phyloP scores from a whole-genome alignment of 2,329 filamentous ascomycete species.

The Aspergillus tamarii region DNA sequence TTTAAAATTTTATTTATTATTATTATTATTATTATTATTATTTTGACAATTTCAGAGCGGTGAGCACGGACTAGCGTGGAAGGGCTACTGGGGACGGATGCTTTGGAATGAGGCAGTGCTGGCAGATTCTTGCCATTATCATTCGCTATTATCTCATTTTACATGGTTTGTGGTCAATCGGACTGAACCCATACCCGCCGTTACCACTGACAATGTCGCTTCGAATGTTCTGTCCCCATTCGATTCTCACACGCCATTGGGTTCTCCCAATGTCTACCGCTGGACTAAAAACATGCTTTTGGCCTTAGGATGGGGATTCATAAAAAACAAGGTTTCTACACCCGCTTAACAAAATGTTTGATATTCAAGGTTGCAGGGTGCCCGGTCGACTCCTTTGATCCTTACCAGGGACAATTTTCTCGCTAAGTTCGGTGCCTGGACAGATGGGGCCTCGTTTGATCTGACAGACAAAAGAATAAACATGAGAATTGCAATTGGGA shows the following conservation, averaged over 20 bases:
- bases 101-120: slow-evolving; percentile 29
- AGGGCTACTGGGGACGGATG: slow-evolving; percentile 17
- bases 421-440: background rate
- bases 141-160: slow-evolving; percentile 8
- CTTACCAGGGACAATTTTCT: background rate
- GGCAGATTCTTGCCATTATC: slow-evolving; percentile 16
- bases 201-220: slow-evolving; percentile 12
- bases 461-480: background rate
- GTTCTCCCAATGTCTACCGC: background rate
- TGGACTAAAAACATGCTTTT: background rate
- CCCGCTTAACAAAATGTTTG: background rate
- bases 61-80: slow-evolving; percentile 22
- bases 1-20: background rate
- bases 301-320: background rate
- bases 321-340: slow-evolving; percentile 1
- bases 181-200: slow-evolving; percentile 4
- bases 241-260: slow-evolving; percentile 10
- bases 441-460: background rate
- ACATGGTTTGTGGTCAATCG: slow-evolving; percentile 11
- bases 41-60: slow-evolving; percentile 16
- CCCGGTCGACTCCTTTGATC: background rate
- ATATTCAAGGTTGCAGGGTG: background rate
- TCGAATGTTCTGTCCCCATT: slow-evolving; percentile 6
- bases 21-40: no score
- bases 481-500: background rate